These are phyloP conservation scores for Carex scoparia DNA, from an alignment of 176 grass and related monocot genomes.

Conservation along the genomic window DNA sequence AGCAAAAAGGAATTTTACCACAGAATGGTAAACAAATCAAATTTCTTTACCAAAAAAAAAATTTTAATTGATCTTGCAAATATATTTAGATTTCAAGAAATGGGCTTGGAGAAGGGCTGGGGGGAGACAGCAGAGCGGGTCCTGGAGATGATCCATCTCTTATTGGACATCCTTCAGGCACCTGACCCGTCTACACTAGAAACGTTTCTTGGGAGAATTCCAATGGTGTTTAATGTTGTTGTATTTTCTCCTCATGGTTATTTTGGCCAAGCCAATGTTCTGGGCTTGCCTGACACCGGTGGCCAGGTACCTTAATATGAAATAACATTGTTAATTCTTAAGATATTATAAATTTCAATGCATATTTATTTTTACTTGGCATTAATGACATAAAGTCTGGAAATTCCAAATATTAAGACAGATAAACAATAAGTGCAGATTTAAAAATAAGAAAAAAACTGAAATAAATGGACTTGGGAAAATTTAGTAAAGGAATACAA, in stretches of 20 bases:
- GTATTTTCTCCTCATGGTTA: conserved; percentile 93
- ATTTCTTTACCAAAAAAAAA: background rate
- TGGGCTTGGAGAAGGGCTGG: conserved; percentile 99
- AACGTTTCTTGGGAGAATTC: conserved; percentile 83
- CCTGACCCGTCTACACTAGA: conserved; percentile 90
- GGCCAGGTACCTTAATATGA: conserved; percentile 58
- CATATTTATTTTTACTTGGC: conserved; percentile 8
- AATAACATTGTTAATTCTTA: background rate
- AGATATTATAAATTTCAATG: background rate
- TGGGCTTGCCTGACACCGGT: conserved; percentile 95
- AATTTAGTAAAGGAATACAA: background rate
- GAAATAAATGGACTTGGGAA: background rate
- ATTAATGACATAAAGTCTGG: background rate
- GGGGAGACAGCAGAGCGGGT: conserved; percentile 80
- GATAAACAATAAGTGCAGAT: background rate
- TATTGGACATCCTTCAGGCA: conserved; percentile 85
- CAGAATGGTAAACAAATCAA: background rate
- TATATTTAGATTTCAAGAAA: conserved; percentile 84
- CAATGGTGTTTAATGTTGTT: conserved; percentile 98
- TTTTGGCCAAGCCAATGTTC: conserved; percentile 97
- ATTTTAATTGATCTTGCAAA: background rate
- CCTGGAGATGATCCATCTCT: conserved; percentile 92
- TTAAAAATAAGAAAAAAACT: background rate
- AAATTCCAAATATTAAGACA: background rate
- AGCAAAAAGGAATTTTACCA: background rate